Conservation (phyloP, 768 basidiomycete genomes). For the Pleurotus giganteus region DNA sequence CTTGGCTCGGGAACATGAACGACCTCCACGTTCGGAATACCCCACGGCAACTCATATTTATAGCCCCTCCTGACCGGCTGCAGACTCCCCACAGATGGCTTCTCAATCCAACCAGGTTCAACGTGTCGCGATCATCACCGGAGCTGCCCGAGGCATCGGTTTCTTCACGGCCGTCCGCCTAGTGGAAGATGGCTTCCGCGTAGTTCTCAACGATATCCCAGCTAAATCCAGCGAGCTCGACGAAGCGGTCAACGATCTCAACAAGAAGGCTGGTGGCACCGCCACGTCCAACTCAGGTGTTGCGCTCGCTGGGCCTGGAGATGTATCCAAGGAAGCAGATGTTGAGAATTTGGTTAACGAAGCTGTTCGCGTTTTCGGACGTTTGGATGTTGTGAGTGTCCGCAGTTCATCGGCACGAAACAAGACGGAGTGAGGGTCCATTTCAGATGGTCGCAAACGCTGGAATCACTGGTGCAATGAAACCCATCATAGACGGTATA, state of each 20-base stretch:
- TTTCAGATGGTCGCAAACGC: constrained; percentile 28
- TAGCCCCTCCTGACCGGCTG: neutral
- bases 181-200: constrained; percentile 37
- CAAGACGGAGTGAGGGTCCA: neutral
- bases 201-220: constrained; percentile 37
- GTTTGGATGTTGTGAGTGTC: constrained; percentile 11
- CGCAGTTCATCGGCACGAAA: neutral
- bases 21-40: too few species aligned
- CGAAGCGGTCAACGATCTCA: constrained; percentile 22
- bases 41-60: too few species aligned
- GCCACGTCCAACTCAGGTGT: neutral
- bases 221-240: constrained; percentile 22
- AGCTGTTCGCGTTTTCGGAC: constrained; percentile 3
- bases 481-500: constrained; percentile 12
- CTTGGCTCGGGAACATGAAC: too few species aligned
- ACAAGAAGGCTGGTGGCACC: constrained; percentile 13
- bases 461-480: constrained; percentile 15
- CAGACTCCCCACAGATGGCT: neutral
- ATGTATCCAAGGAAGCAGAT: constrained; percentile 6
- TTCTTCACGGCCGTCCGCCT: constrained; percentile 39
- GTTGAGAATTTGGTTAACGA: constrained; percentile 1
- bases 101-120: neutral
- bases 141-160: constrained; percentile 40
- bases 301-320: neutral
- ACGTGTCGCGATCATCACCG: constrained; percentile 34